These are phyloP conservation scores for Chalaropsis ovoidea DNA, from an alignment of 2,329 filamentous ascomycete species.

Conservation along the genomic window DNA sequence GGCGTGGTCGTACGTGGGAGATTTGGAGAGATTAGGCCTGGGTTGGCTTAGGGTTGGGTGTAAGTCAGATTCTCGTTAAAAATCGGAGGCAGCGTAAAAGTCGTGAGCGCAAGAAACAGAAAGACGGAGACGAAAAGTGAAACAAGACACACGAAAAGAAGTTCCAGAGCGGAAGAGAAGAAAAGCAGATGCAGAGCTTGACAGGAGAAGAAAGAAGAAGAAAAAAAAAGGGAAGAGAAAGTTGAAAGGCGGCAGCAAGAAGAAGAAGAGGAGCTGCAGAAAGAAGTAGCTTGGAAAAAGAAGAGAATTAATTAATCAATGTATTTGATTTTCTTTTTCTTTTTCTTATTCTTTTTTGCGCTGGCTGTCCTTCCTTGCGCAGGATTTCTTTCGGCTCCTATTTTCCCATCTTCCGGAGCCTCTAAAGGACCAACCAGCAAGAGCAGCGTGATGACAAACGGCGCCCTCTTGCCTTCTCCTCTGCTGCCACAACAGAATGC, in stretches of 20 bases:
- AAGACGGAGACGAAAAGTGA: constrained; percentile 20
- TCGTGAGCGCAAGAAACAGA: constrained; percentile 18
- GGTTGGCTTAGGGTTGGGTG: not conserved
- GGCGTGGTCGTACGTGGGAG: too few species aligned
- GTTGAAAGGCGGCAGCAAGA: too few species aligned
- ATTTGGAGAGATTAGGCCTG: not conserved
- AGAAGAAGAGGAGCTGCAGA: not conserved
- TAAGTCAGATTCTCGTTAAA: constrained; percentile 5
- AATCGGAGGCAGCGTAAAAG: not conserved
- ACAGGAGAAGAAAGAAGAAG: not conserved
- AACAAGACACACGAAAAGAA: not conserved
- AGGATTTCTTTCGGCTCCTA: constrained; percentile 9
- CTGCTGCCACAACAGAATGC: too few species aligned
- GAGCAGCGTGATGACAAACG: not conserved
- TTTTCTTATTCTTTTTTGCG: not conserved
- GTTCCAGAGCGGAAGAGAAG: not conserved
- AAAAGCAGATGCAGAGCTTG: not conserved
- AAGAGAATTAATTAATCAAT: not conserved
- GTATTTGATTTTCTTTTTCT: not conserved
- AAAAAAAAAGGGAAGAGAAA: not conserved
- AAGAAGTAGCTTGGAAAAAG: not conserved
- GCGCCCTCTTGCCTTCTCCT: not conserved
- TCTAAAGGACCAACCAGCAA: constrained; percentile 1
- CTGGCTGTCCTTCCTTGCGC: not conserved
- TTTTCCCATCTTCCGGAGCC: constrained; percentile 7